These are phyloP conservation scores for Colletotrichum plurivorum DNA, from an alignment of 2,329 filamentous ascomycete species.

Conservation along the genomic window DNA sequence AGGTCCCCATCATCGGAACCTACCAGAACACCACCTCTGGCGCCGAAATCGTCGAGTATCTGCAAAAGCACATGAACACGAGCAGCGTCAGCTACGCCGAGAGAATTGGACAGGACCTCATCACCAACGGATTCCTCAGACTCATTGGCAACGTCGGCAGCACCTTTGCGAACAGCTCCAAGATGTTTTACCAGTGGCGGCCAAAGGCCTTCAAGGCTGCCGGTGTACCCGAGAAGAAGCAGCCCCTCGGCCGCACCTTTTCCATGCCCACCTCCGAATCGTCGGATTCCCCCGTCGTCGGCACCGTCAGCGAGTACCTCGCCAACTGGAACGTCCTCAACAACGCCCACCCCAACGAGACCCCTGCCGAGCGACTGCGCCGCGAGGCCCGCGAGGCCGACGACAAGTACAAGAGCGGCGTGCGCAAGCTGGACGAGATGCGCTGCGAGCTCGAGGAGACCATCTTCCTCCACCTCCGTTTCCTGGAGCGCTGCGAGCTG, in stretches of 20 bases:
- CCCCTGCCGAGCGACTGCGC: slow-evolving; percentile 85
- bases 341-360: slow-evolving; percentile 93
- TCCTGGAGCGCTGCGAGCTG: slow-evolving; percentile 96
- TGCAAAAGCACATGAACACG: slow-evolving; percentile 89
- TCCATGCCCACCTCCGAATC: slow-evolving; percentile 74
- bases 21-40: slow-evolving; percentile 95
- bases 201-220: slow-evolving; percentile 90
- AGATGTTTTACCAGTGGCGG: slow-evolving; percentile 98
- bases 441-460: slow-evolving; percentile 96
- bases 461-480: slow-evolving; percentile 92
- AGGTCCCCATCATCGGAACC: slow-evolving; percentile 94
- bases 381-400: slow-evolving; percentile 92
- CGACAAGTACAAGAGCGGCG: slow-evolving; percentile 90
- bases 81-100: slow-evolving; percentile 92
- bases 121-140: slow-evolving; percentile 87
- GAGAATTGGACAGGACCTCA: slow-evolving; percentile 93
- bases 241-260: slow-evolving; percentile 78
- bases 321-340: slow-evolving; percentile 94
- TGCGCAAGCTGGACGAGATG: slow-evolving; percentile 89
- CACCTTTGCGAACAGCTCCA: slow-evolving; percentile 96
- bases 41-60: slow-evolving; percentile 94
- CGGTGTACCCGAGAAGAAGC: slow-evolving; percentile 91
- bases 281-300: slow-evolving; percentile 83
- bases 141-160: slow-evolving; percentile 95
- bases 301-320: slow-evolving; percentile 89